These are phyloP conservation scores for Auxenochlorella protothecoides DNA, from an alignment of 139 green algal species.

Conservation along the genomic window DNA sequence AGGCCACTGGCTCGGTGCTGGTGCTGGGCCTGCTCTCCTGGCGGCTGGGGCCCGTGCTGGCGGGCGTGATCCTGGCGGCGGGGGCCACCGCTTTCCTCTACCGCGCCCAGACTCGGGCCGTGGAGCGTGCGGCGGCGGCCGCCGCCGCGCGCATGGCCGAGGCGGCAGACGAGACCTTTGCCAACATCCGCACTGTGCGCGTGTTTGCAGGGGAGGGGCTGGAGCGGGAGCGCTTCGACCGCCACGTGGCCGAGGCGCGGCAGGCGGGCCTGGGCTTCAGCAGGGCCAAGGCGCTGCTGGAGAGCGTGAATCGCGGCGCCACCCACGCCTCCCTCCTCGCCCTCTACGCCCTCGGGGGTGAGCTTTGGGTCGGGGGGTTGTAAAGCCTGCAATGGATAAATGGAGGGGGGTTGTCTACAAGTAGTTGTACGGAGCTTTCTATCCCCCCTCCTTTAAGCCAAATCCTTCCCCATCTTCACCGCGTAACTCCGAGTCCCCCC, in stretches of 20 bases:
- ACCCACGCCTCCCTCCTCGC: constrained; percentile 69
- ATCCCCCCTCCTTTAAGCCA: too few species aligned
- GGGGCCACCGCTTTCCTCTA: constrained; percentile 62
- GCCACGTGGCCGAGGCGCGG: constrained; percentile 47
- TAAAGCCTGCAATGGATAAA: too few species aligned
- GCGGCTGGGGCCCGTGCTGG: constrained; percentile 67
- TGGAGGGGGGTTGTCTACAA: too few species aligned
- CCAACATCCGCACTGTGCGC: constrained; percentile 64
- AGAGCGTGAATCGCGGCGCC: constrained; percentile 41
- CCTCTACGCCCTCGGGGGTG: constrained; percentile 65
- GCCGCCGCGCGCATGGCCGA: constrained; percentile 57
- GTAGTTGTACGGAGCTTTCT: constrained; percentile 1
- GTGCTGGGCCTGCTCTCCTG: constrained; percentile 58
- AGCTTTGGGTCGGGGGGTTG: background rate
- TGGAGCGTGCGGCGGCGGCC: constrained; percentile 34
- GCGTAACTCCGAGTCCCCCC: too few species aligned
- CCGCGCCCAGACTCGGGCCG: constrained; percentile 39
- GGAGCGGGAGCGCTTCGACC: constrained; percentile 70
- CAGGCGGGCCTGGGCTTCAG: constrained; percentile 58
- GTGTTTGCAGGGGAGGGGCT: constrained; percentile 72
- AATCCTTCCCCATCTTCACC: background rate
- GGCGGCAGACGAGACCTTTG: constrained; percentile 31
- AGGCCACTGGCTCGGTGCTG: constrained; percentile 52
- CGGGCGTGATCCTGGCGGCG: constrained; percentile 63
- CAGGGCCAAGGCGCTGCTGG: constrained; percentile 60